Evolutionary conservation across 495 filamentous ascomycete genomes (phyloP).

Genomic region (Physcia stellaris): DNA sequence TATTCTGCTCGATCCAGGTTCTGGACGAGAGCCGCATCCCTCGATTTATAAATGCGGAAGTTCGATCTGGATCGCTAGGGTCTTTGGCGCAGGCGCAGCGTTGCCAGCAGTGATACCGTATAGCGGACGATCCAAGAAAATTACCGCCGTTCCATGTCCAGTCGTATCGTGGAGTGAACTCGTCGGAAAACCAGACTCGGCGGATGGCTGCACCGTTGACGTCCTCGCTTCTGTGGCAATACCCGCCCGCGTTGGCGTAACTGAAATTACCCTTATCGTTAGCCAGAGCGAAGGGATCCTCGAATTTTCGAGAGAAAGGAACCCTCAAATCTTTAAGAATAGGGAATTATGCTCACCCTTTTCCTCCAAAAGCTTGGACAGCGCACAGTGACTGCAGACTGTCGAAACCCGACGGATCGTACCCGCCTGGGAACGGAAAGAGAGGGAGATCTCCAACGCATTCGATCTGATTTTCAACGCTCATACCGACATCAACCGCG

Average conservation of each 20-base stretch:
- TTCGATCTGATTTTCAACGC: too few species aligned
- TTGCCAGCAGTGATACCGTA: conserved; percentile 6
- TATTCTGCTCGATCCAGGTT: background rate
- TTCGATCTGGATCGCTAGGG: background rate
- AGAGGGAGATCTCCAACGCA: conserved; percentile 3
- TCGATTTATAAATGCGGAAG: background rate
- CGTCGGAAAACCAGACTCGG: conserved; percentile 7
- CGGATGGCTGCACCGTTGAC: background rate
- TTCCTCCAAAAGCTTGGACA: conserved; percentile 1
- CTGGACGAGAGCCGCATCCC: background rate
- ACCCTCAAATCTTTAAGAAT: too few species aligned
- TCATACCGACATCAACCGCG: too few species aligned
- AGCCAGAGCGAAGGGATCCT: too few species aligned
- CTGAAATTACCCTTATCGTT: conserved; percentile 2
- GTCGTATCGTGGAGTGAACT: conserved; percentile 8
- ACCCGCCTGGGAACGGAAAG: conserved; percentile 4
- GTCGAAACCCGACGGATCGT: background rate
- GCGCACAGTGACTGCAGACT: conserved; percentile 6
- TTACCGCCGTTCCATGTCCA: conserved; percentile 8
- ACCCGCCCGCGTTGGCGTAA: conserved; percentile 7
- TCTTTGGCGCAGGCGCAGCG: conserved; percentile 2
- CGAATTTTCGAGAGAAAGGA: too few species aligned
- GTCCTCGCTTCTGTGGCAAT: conserved; percentile 2
- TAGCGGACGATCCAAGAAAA: conserved; percentile 5
- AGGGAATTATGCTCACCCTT: background rate